A percentile compares a stretch with the other conserved stretches of the same genome.
These are phyloP conservation scores for Lactarius deliciosus DNA, from an alignment of 768 basidiomycete species.

Conservation along the genomic window DNA sequence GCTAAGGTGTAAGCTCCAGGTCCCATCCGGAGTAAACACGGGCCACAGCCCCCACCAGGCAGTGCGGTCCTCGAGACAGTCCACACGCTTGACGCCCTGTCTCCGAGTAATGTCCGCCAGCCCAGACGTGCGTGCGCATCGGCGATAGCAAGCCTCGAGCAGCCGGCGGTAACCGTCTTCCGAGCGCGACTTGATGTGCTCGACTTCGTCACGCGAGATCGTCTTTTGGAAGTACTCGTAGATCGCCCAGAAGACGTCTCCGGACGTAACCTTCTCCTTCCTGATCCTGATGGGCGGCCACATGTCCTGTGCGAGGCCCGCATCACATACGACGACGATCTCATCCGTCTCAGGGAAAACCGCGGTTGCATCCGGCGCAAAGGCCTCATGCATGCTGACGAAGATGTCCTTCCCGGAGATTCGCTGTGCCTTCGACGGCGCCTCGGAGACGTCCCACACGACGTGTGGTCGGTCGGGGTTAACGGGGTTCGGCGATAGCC, in stretches of 20 bases:
- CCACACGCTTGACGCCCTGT: constrained; percentile 27
- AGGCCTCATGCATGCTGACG: constrained; percentile 23
- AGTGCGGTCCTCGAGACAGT: constrained; percentile 22
- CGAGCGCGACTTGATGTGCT: constrained; percentile 8
- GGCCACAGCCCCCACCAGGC: constrained; percentile 24
- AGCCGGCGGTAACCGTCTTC: constrained; percentile 15
- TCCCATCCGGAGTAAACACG: constrained; percentile 17
- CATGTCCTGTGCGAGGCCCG: constrained; percentile 13
- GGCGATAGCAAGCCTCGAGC: constrained; percentile 16
- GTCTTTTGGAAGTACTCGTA: constrained; percentile 26
- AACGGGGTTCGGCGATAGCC: constrained; percentile 24
- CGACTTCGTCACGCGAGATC: constrained; percentile 16
- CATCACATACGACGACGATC: constrained; percentile 17
- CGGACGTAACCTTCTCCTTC: constrained; percentile 15
- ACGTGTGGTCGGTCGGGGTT: constrained; percentile 22
- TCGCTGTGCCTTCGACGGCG: constrained; percentile 22
- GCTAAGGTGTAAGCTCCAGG: constrained; percentile 21
- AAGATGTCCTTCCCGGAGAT: constrained; percentile 25
- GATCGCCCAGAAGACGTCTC: constrained; percentile 28
- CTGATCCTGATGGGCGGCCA: constrained; percentile 23
- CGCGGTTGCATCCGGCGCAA: constrained; percentile 15
- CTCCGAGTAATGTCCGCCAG: constrained; percentile 22
- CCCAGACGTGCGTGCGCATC: constrained; percentile 19
- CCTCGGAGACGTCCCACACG: constrained; percentile 23
- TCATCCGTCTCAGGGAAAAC: constrained; percentile 23